Conservation (phyloP, 2,329 filamentous ascomycete genomes). For the Juglanconis juglandina region DNA sequence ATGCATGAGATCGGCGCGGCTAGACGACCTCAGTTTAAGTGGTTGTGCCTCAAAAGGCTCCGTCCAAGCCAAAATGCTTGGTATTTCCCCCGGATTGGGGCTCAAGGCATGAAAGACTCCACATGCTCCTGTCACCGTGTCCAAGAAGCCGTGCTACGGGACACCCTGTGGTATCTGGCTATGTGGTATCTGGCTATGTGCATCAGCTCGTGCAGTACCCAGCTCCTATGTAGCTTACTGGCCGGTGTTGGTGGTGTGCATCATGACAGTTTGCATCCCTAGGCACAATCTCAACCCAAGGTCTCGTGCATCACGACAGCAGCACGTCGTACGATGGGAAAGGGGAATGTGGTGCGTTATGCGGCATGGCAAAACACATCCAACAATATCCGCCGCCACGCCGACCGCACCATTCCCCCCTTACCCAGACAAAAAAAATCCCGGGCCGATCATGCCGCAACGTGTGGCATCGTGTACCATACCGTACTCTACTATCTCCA, state of each 20-base stretch:
- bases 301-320: neutral
- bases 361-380: neutral
- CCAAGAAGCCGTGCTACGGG: neutral
- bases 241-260: neutral
- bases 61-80: too few relatives aligned
- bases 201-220: too few relatives aligned
- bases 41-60: too few relatives aligned
- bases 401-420: neutral
- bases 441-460: too few relatives aligned
- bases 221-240: too few relatives aligned
- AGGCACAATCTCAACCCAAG: neutral
- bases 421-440: too few relatives aligned
- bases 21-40: neutral
- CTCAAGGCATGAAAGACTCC: neutral
- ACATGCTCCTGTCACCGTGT: neutral
- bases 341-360: neutral
- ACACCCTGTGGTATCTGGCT: too few relatives aligned
- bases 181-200: too few relatives aligned
- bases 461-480: too few relatives aligned
- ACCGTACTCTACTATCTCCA: too few relatives aligned
- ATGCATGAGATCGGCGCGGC: neutral
- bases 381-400: too few relatives aligned
- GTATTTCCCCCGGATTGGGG: neutral
- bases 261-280: neutral
- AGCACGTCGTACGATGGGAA: slow-evolving; percentile 4